Evolutionary conservation across 805 yeast species (phyloP).

Genomic region (Hanseniaspora jakobsenii): DNA sequence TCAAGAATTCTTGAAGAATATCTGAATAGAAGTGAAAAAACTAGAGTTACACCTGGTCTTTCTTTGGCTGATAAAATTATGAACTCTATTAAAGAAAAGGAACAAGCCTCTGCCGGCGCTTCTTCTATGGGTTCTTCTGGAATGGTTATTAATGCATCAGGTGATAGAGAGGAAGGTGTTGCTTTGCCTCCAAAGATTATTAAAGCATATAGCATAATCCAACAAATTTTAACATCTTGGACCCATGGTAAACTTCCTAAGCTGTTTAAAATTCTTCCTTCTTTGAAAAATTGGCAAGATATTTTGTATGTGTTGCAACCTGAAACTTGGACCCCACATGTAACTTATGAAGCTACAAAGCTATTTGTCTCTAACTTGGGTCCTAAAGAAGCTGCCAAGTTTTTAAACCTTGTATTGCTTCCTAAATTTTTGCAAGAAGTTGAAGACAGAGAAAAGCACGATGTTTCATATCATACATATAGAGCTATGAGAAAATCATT

Average conservation of each 20-base stretch:
- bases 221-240: constrained; percentile 74
- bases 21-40: constrained; percentile 36
- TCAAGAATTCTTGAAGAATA: constrained; percentile 74
- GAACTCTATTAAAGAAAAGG: constrained; percentile 76
- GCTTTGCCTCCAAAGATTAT: constrained; percentile 91
- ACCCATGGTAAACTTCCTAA: constrained; percentile 96
- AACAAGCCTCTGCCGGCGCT: no score
- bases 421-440: constrained; percentile 62
- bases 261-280: constrained; percentile 86
- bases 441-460: constrained; percentile 62
- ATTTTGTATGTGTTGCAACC: constrained; percentile 87
- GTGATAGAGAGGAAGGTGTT: constrained; percentile 52
- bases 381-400: constrained; percentile 79
- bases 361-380: constrained; percentile 81
- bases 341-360: constrained; percentile 87
- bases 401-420: constrained; percentile 52
- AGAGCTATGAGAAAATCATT: constrained; percentile 83
- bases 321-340: constrained; percentile 88
- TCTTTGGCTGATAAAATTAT: constrained; percentile 86
- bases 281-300: constrained; percentile 91
- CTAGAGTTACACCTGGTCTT: constrained; percentile 33
- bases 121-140: constrained; percentile 14
- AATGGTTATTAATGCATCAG: constrained; percentile 16
- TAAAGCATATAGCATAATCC: constrained; percentile 86
- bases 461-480: constrained; percentile 82